A percentile compares a stretch with the other conserved stretches of the same genome.
Conservation (phyloP, 306 rosid species). For the Lathyrus sativus region DNA sequence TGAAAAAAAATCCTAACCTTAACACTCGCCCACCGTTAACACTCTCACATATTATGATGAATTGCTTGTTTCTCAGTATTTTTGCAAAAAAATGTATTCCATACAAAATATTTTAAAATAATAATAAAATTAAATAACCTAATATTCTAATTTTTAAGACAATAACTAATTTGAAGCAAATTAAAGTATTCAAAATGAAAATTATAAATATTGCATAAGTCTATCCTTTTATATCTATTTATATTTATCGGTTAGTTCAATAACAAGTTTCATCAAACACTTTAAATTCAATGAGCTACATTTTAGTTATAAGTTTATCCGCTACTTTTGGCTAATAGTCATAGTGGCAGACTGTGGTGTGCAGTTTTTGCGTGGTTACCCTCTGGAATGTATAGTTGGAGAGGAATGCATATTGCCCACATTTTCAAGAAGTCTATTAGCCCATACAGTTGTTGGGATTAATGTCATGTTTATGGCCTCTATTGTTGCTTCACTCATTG, state of each 20-base stretch:
- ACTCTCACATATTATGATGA: not conserved
- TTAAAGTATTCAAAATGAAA: not conserved
- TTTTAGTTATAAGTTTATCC: not conserved
- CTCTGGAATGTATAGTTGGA: conserved; percentile 19
- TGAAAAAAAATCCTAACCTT: not conserved
- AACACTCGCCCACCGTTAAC: not conserved
- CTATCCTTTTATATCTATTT: not conserved
- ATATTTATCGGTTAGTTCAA: not conserved
- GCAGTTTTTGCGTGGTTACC: conserved; percentile 16
- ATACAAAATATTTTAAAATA: not conserved
- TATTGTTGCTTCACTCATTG: not conserved
- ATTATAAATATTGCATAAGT: not conserved
- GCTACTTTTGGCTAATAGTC: conserved; percentile 4
- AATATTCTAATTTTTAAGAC: not conserved
- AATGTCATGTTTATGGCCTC: conserved; percentile 10
- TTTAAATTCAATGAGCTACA: not conserved
- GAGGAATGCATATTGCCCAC: conserved; percentile 11
- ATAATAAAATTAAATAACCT: not conserved
- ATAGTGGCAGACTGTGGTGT: conserved; percentile 28
- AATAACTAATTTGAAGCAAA: not conserved
- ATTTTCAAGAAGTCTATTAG: conserved; percentile 20
- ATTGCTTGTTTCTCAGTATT: conserved; percentile 2
- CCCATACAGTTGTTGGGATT: conserved; percentile 12
- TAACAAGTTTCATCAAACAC: not conserved
- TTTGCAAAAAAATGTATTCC: not conserved